Evolutionary conservation across 169 alveolate genomes (phyloP).

Genomic region (Besnoitia besnoiti): DNA sequence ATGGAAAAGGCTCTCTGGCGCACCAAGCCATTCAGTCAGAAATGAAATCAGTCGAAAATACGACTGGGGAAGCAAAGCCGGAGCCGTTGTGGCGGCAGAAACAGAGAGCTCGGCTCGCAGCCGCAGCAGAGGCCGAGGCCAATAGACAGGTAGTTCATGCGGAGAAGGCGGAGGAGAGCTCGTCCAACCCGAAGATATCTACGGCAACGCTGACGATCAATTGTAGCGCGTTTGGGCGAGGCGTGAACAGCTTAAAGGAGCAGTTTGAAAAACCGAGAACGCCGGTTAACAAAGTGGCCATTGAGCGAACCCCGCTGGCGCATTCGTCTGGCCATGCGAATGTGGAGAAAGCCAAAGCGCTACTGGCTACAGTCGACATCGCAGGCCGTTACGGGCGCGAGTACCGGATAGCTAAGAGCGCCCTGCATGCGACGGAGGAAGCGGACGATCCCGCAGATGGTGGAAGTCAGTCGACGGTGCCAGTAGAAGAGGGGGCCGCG

Average conservation of each 20-base stretch:
- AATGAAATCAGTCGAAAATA: neutral
- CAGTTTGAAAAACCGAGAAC: neutral
- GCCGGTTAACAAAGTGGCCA: neutral
- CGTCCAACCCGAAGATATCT: too few species aligned
- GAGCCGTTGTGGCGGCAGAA: slow-evolving; percentile 4
- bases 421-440: neutral
- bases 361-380: slow-evolving; percentile 36
- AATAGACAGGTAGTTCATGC: neutral
- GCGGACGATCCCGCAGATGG: neutral
- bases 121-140: neutral
- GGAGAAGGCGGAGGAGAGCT: neutral
- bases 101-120: neutral
- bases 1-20: neutral
- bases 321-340: neutral
- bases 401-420: neutral
- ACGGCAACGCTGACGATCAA: too few species aligned
- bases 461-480: neutral
- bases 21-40: neutral
- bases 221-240: neutral
- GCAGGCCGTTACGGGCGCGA: slow-evolving; percentile 42
- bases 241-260: neutral
- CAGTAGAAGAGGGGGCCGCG: too few species aligned
- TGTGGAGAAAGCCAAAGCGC: neutral
- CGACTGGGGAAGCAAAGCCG: neutral
- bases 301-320: neutral